Evolutionary conservation across 2,329 filamentous ascomycete genomes (phyloP).

Genomic region (Fusarium annulatum): DNA sequence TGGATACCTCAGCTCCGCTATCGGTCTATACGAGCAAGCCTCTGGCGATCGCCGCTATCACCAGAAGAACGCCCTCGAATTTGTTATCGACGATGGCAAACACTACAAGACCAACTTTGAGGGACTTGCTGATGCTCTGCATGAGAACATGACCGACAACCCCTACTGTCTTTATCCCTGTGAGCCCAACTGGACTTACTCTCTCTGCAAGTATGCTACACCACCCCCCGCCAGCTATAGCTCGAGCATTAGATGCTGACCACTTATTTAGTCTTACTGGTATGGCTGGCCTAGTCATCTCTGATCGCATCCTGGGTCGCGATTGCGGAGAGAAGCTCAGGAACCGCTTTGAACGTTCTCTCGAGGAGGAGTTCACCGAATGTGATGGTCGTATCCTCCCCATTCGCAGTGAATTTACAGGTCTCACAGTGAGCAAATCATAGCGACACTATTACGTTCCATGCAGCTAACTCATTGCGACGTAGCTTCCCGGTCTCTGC

Average conservation of each 20-base stretch:
- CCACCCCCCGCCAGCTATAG: fast-evolving
- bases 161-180: neutral
- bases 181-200: neutral
- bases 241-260: fast-evolving
- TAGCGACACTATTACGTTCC: neutral
- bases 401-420: neutral
- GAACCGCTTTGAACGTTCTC: neutral
- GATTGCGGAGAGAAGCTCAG: neutral
- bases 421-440: neutral
- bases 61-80: neutral
- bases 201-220: neutral
- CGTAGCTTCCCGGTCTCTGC: neutral
- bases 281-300: neutral
- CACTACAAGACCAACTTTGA: neutral
- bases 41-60: neutral
- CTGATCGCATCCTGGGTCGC: neutral
- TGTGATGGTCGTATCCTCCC: neutral
- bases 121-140: neutral
- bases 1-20: neutral
- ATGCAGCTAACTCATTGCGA: fast-evolving
- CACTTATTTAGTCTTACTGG: fast-evolving
- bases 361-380: neutral
- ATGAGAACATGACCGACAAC: neutral
- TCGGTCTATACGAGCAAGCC: neutral
- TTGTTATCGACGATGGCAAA: neutral